Base-by-base conservation (phyloP, 352 stramenopile genomes). In the Aphanomyces astaci region DNA sequence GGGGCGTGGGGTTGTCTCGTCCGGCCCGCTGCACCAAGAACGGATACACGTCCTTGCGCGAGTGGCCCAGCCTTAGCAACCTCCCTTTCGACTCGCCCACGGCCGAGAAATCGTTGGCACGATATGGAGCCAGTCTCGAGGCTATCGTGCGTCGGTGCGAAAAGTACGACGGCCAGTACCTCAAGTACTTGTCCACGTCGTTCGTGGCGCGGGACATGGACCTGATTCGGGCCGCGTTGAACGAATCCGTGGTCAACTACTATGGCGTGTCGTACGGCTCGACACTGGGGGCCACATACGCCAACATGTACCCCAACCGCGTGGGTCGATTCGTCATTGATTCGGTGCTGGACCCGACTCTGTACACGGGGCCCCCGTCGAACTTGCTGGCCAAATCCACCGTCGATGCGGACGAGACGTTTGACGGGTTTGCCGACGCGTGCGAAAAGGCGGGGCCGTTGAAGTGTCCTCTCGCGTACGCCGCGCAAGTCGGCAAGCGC, bases 281-380 rank as follows among this genome's bases (percentile, higher is more conserved):
- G 56, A n/a, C 36, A 24, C 43, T 64, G 4, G 56, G 56, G 4
- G 56, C 56, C 9, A 64, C 56, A 15, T 64, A 64, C 56, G 56
- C 33, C 56, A 64, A 51, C 56, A 64, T 64, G 56, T 64, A 51
- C 25, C 56, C 56, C 7, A 19, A 49, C 43, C 27, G 32, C 2
- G 56, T 64, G 19, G 56, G 56, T 17, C 56, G 56, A n/a, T 11
- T 64, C 24, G 27, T 49, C 4, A 64, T 64, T n/a, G 56, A 64
- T 27, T 64, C 56, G 36, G 56, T 64, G 19, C 22, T 64, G 4
- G 56, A 64, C 25, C 36, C 56, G 43, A 27, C 22, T 32, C 15
- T 53, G 22, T 64, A 64, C 56, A 46, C 39, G n/a, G 39, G 9
- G 9, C 39, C 39, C 39, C 9, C 39, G 39, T 46, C 39, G 39